phyloP scores from a whole-genome alignment of 805 yeast genomes.

The Candida glaebosa region DNA sequence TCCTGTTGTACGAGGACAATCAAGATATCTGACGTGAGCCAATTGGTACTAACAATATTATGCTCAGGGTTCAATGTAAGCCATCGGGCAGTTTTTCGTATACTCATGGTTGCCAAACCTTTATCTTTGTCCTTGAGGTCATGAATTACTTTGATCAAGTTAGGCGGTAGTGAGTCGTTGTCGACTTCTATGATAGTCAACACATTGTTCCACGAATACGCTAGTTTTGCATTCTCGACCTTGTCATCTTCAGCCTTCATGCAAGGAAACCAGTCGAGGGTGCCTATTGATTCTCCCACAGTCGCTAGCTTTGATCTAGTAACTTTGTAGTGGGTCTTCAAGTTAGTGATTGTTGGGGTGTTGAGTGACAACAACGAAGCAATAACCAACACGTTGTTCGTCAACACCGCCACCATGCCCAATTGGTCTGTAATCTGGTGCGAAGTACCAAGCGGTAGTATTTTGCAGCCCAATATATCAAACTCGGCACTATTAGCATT shows the following conservation, averaged over 20 bases:
- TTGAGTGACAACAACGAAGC: conserved; percentile 51
- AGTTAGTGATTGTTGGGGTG: conserved; percentile 18
- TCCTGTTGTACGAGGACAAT: conserved; percentile 18
- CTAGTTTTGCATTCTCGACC: conserved; percentile 44
- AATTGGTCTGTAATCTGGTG: conserved; percentile 52
- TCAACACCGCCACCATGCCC: conserved; percentile 60
- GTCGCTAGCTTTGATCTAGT: conserved; percentile 41
- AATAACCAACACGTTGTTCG: conserved; percentile 47
- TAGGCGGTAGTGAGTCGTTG: conserved; percentile 30
- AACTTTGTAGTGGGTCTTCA: conserved; percentile 51
- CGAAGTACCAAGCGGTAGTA: conserved; percentile 60
- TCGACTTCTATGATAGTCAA: conserved; percentile 53
- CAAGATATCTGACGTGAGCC: conserved; percentile 41
- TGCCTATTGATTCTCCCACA: background rate
- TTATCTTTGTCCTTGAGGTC: conserved; percentile 38
- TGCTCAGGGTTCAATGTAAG: conserved; percentile 22
- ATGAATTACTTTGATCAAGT: conserved; percentile 21
- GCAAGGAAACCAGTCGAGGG: conserved; percentile 58
- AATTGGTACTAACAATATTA: conserved; percentile 48
- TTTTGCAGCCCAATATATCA: conserved; percentile 29
- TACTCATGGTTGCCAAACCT: conserved; percentile 25
- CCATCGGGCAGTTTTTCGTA: conserved; percentile 24
- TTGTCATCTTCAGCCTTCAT: conserved; percentile 20
- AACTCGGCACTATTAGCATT: conserved; percentile 12
- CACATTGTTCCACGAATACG: conserved; percentile 66